Evolutionary conservation across 352 stramenopile species (phyloP), one percentile per base, ranked within the genome.

Genomic region (Pythium apleroticum): DNA sequence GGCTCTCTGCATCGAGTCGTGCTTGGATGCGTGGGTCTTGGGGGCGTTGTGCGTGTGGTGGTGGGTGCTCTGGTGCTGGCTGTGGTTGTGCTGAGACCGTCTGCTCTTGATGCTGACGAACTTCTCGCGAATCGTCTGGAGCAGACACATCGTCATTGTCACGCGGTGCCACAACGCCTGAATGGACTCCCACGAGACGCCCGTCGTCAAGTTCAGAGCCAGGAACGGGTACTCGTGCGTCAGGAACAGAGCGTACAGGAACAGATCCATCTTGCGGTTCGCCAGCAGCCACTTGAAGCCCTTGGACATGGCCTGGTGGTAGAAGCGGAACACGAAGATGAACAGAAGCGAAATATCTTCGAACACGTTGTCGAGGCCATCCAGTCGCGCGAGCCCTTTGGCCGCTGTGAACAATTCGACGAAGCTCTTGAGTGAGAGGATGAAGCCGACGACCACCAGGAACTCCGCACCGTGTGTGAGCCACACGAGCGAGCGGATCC

Each of bases 301-400:
- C 4, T 65, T 53, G 1, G 68, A 70, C 12, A 78, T 71, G 0
- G 45, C 45, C 17, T 80, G 57, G 48, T 75, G 77, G 50, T 74
- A 78, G 50, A 77, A 84, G 11, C 66, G 73, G 43, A 79, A 80
- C n/a, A 72, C n/a, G 49, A 78, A 64, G 31, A 77, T 66, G 43
- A 74, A 80, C 12, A 56, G 17, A 4, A 84, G 39, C 12, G 63
- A 65, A 22, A 60, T 54, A 45, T 69, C 60, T 20, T 69, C 55
- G 14, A 66, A 30, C 10, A 60, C 33, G 69, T 72, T 68, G 49
- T 71, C 65, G 55, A 66, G n/a, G n/a, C 8, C 43, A 4, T 68
- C 24, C 25, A 67, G 55, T 17, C 52, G 25, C 1, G 8, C 15
- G 25, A 59, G 30, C 12, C 60, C 22, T 24, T 48, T 19, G 24